These are phyloP conservation scores for Carex littledalei DNA, from an alignment of 176 grass and related monocot species.

Conservation along the genomic window DNA sequence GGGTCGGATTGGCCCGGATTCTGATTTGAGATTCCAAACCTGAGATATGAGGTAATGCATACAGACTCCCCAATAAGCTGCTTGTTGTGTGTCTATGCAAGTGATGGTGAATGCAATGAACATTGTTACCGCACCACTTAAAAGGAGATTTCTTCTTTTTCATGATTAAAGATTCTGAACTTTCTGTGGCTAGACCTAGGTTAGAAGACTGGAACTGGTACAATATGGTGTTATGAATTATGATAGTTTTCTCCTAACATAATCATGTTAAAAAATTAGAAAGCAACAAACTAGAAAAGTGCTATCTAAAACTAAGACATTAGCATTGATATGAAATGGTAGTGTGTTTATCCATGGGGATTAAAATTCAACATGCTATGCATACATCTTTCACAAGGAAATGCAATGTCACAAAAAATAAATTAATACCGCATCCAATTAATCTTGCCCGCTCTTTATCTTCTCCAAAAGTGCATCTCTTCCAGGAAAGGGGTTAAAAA, in stretches of 20 bases:
- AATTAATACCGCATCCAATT: background rate
- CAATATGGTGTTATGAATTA: background rate
- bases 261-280: background rate
- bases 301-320: background rate
- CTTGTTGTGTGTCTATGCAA: background rate
- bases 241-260: background rate
- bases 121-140: background rate
- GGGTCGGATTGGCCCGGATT: too few relatives aligned
- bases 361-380: background rate
- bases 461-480: slow-evolving; percentile 3
- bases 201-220: background rate
- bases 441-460: background rate
- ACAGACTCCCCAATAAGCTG: background rate
- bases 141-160: background rate
- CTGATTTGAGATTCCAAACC: too few relatives aligned
- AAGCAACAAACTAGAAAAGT: background rate
- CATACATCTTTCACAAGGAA: background rate
- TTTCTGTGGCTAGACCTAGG: background rate
- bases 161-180: background rate
- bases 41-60: too few relatives aligned
- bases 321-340: background rate
- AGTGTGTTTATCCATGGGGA: background rate
- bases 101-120: background rate
- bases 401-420: too few relatives aligned
- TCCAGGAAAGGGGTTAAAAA: slow-evolving; percentile 22